Percentiles rank a stretch among this genome's conserved stretches.
Conservation (phyloP, 768 basidiomycete genomes). For the Kwoniella sp. region DNA sequence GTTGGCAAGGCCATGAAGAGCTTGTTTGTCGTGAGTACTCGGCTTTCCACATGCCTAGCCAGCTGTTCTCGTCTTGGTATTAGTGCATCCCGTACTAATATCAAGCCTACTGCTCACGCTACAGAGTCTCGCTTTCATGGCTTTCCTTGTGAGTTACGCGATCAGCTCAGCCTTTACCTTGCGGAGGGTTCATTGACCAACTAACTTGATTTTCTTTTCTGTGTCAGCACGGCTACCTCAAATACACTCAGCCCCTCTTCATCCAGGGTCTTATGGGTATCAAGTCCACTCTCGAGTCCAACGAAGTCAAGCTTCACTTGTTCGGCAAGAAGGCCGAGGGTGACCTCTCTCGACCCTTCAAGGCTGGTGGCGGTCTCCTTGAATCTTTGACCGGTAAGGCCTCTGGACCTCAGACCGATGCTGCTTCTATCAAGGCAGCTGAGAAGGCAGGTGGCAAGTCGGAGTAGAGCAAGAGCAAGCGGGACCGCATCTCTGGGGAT, state of each 20-base stretch:
- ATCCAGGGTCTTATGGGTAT: constrained; percentile 94
- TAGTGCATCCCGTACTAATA: no score
- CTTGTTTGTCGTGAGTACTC: constrained; percentile 54
- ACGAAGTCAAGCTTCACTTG: constrained; percentile 68
- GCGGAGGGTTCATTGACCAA: no score
- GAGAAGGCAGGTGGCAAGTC: constrained; percentile 70
- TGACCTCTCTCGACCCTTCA: constrained; percentile 88
- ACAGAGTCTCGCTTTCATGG: constrained; percentile 79
- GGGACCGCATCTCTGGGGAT: no score
- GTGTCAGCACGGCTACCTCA: constrained; percentile 79
- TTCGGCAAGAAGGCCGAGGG: constrained; percentile 77
- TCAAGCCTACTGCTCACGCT: no score
- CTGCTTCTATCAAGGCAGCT: constrained; percentile 81
- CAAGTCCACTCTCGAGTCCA: constrained; percentile 77
- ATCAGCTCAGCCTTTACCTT: no score
- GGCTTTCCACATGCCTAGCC: no score
- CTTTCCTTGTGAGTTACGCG: constrained; percentile 63
- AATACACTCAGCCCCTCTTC: constrained; percentile 94
- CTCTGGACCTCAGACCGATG: constrained; percentile 78
- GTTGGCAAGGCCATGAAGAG: constrained; percentile 66
- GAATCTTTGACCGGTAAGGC: constrained; percentile 60
- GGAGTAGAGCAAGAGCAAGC: constrained; percentile 13
- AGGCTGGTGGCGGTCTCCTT: constrained; percentile 64
- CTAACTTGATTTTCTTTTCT: no score
- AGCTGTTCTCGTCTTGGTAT: no score